Conservation (phyloP, 306 rosid species). For the Malus orientalis region DNA sequence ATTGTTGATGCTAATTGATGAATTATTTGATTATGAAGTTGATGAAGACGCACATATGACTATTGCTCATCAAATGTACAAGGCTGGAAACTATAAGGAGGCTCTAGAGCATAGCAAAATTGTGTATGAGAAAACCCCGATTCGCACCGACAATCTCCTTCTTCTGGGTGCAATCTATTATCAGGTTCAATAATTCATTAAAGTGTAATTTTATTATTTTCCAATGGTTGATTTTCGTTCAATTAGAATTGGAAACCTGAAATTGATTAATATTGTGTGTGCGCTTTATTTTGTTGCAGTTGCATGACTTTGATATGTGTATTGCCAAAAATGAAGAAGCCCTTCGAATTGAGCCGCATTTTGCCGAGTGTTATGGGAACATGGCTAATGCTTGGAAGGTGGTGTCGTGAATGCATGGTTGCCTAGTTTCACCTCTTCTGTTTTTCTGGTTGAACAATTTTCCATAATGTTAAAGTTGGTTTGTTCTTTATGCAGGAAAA, state of each 20-base stretch:
- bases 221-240: neutral
- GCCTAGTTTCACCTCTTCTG: neutral
- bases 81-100: slow-evolving; percentile 75
- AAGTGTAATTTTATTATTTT: neutral
- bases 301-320: slow-evolving; percentile 94
- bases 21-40: slow-evolving; percentile 37
- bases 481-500: slow-evolving; percentile 36
- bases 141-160: slow-evolving; percentile 86
- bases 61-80: slow-evolving; percentile 89
- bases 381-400: slow-evolving; percentile 99
- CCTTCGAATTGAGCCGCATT: slow-evolving; percentile 73
- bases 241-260: neutral
- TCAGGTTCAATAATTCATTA: slow-evolving; percentile 45
- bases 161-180: slow-evolving; percentile 91
- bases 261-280: neutral
- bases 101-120: slow-evolving; percentile 77
- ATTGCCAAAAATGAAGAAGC: slow-evolving; percentile 95
- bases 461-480: neutral
- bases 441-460: neutral
- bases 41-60: slow-evolving; percentile 81
- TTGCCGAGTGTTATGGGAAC: slow-evolving; percentile 96
- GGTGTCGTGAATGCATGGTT: neutral
- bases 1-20: neutral
- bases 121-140: slow-evolving; percentile 76
- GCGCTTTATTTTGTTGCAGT: slow-evolving; percentile 28